Evolutionary conservation across 192 early-diverging fungal species (phyloP), one percentile per base, ranked within the genome.

Genomic region (Borealophlyctis nickersoniae): DNA sequence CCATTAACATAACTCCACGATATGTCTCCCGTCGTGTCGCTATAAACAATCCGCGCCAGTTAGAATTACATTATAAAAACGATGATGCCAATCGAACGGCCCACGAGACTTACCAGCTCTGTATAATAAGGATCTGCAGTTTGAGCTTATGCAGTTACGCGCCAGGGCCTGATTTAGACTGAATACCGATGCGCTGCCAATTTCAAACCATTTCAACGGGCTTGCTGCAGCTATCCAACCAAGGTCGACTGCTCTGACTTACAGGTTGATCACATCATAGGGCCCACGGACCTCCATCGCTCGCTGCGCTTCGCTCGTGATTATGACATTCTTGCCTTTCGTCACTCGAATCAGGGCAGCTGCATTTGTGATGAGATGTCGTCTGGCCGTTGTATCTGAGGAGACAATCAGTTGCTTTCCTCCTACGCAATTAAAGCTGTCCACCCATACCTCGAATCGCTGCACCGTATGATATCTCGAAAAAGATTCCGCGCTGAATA

Each of bases 231-330:
- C 22, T 5, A 31, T 45, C 36, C 36, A 4, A 49, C 31, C 26
- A 19, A 3, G 29, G 23, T 26, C 14, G 7, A 7, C 2, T 11
- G 11, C 36, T 24, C 33, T 19, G 50, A 72, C 82, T 78, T 73
- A 91, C 85, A 95, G 74, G 62, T 91, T 91, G 23, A 89, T 77
- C 27, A 94, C 76, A 66, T 95, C 92, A 56, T 86, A 82, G 4
- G 88, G 85, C 36, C 90, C 83, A 27, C 87, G 77, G 35, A 92
- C 65, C 36, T 92, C 88, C 58, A 95, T 73, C 27, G 83, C 87
- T 29, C 66, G 76, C 65, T 77, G 64, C 0, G 91, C 90, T 52
- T 81, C 89, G 56, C 87, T 86, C 2, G 85, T 76, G 33, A 93
- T 52, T 19, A 95, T 86, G 2, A 95, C 67, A 67, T 93, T 88